These are phyloP conservation scores for Zoysia pacifica DNA, from an alignment of 176 grass and related monocot species.

Conservation along the genomic window DNA sequence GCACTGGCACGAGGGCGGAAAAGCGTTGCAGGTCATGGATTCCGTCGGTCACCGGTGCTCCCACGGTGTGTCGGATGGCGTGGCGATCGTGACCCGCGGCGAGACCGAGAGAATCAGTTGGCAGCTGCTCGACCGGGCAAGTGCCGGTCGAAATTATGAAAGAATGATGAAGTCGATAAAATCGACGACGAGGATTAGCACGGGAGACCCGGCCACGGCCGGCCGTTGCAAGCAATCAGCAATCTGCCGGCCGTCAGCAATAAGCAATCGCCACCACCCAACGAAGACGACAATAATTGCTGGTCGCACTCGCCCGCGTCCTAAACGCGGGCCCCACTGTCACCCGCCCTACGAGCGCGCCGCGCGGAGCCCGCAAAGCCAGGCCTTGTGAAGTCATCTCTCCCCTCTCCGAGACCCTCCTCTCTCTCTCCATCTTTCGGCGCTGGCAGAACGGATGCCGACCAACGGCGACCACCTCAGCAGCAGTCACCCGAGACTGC, in stretches of 20 bases:
- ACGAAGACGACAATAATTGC: conserved; percentile 25
- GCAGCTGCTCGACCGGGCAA: too few species aligned
- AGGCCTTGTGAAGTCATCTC: neutral
- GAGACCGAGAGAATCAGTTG: too few species aligned
- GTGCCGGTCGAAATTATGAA: too few species aligned
- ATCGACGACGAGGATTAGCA: neutral
- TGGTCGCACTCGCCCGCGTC: neutral
- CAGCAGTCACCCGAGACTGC: conserved; percentile 21
- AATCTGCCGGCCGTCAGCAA: conserved; percentile 9
- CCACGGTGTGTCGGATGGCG: neutral
- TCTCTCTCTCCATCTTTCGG: conserved; percentile 36
- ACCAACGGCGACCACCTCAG: conserved; percentile 51
- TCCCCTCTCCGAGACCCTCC: neutral
- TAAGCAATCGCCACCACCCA: conserved; percentile 9
- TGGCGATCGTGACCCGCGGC: neutral
- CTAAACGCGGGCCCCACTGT: conserved; percentile 3
- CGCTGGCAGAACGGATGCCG: conserved; percentile 35
- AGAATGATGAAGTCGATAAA: neutral
- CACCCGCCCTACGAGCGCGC: conserved; percentile 35
- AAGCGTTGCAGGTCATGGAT: too few species aligned
- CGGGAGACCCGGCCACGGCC: neutral
- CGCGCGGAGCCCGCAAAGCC: neutral
- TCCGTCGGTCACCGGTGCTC: too few species aligned
- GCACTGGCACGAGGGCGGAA: neutral
- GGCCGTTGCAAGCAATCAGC: neutral